Percentiles rank a stretch among this genome's conserved stretches.
Evolutionary conservation across 2,329 filamentous ascomycete species (phyloP).

Genomic region (Neofusicoccum sp.): DNA sequence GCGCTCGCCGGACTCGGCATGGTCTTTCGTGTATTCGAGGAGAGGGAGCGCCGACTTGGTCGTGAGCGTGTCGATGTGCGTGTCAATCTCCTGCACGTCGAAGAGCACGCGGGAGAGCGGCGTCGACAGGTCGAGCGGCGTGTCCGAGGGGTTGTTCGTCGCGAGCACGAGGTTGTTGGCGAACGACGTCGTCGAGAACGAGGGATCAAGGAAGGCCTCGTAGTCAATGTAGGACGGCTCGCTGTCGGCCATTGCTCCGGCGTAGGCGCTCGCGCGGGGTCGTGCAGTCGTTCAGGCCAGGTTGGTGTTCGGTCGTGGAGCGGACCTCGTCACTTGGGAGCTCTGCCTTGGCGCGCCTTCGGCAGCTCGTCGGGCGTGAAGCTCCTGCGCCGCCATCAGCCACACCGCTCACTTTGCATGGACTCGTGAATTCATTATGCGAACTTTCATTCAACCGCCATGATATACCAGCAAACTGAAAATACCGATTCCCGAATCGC

Average conservation of each 20-base stretch:
- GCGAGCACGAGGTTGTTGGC: constrained; percentile 84
- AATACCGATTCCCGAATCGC: constrained; percentile 16
- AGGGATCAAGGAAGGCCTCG: constrained; percentile 79
- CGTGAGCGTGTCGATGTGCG: constrained; percentile 86
- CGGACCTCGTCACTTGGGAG: neutral
- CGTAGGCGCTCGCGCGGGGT: neutral
- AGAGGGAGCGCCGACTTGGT: constrained; percentile 80
- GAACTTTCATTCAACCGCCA: constrained; percentile 14
- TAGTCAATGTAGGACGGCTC: constrained; percentile 88
- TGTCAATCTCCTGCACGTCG: constrained; percentile 95
- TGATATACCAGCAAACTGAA: constrained; percentile 17
- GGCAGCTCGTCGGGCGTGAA: neutral
- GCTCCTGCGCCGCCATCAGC: neutral
- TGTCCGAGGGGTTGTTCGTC: constrained; percentile 90
- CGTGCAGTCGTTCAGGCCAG: neutral
- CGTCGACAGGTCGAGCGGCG: constrained; percentile 87
- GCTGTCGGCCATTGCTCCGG: constrained; percentile 23
- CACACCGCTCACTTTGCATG: neutral
- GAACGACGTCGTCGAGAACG: constrained; percentile 77
- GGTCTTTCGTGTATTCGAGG: constrained; percentile 71
- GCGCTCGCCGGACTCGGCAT: constrained; percentile 68
- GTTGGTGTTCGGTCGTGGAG: constrained; percentile 8
- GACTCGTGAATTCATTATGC: constrained; percentile 7
- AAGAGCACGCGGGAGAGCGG: constrained; percentile 92
- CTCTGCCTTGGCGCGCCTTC: neutral